Base-by-base conservation (phyloP, 2,329 filamentous ascomycete genomes). In the Coleophoma eucalyptorum region DNA sequence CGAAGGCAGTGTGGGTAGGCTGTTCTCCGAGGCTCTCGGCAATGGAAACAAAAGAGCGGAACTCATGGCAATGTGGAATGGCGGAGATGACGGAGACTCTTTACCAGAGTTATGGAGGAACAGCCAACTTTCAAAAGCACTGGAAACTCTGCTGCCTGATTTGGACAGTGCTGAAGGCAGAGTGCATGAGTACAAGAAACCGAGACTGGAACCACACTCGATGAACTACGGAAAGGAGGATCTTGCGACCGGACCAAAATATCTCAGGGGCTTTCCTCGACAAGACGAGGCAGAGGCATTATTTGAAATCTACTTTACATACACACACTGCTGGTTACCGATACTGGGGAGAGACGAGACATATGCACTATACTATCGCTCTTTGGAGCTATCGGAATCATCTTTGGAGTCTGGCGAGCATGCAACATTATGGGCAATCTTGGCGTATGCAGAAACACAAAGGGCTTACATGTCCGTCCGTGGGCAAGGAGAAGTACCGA, bases 321-420 rank as follows among this genome's bases (percentile, higher is more conserved):
- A 87, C 58, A 87, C 83, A 0, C 84, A 90, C 62, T 82, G 79
- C 49, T 90, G 87, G 87, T 75, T 90, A 26, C 87, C 87, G 0
- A 81, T 90, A 31, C 72, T 85, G 11, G 82, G 88, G 53, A 84
- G 82, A 54, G 78, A 84, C 45, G 76, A 78, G 40, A 70, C 86
- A 31, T 43, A 34, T 13, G 49, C 45, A 33, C 21, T 49, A 3
- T 52, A 52, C 41, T 42, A 50, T 6, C 43, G 43, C 18, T 34
- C 50, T 13, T 45, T 45, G 20, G 21, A 43, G 33, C 42, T 50
- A 1, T 51, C 43, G n/a, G 21, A 43, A n/a, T 20, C 48, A 7
- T 44, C 48, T 37, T 3, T 47, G 3, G 26, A 59, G 61, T 57
- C 63, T 46, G 60, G 72, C 33, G 62, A 72, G 20, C 73, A 81